These are phyloP conservation scores for Peltaster fructicola DNA, from an alignment of 2,329 filamentous ascomycete genomes.

Conservation along the genomic window DNA sequence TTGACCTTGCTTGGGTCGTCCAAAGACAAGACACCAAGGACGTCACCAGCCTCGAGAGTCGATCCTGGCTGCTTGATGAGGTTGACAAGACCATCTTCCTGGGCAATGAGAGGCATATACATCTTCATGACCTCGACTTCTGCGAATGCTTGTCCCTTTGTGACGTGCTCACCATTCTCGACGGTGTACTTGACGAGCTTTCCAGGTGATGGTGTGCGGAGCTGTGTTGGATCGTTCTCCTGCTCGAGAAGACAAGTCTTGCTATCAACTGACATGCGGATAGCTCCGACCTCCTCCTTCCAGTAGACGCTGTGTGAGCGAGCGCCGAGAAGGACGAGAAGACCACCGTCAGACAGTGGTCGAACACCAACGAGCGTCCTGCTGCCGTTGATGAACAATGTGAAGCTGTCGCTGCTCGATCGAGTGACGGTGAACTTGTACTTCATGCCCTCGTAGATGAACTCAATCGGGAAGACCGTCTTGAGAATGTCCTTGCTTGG, in stretches of 20 bases:
- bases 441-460: constrained; percentile 90
- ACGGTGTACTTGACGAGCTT: constrained; percentile 97
- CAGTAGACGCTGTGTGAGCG: constrained; percentile 98
- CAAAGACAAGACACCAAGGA: constrained; percentile 87
- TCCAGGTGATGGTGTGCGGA: constrained; percentile 83
- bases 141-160: constrained; percentile 79
- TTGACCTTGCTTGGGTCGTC: constrained; percentile 95
- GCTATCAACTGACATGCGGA: constrained; percentile 86
- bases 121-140: constrained; percentile 99
- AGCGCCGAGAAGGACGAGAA: constrained; percentile 76
- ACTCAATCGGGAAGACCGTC: constrained; percentile 94
- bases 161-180: constrained; percentile 85
- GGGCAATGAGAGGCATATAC: constrained; percentile 96
- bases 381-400: constrained; percentile 96
- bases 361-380: constrained; percentile 88
- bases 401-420: constrained; percentile 84
- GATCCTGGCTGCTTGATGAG: constrained; percentile 98
- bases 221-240: constrained; percentile 95
- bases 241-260: constrained; percentile 97
- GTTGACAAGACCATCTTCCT: constrained; percentile 91
- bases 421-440: constrained; percentile 98
- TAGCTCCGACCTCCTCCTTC: constrained; percentile 96
- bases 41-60: constrained; percentile 94
- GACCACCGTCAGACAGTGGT: constrained; percentile 80
- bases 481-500: constrained; percentile 92